Percentiles rank a stretch among this genome's conserved stretches.
Evolutionary conservation across 192 early-diverging fungal species (phyloP).

Genomic region (Thoreauomyces humboldtii): DNA sequence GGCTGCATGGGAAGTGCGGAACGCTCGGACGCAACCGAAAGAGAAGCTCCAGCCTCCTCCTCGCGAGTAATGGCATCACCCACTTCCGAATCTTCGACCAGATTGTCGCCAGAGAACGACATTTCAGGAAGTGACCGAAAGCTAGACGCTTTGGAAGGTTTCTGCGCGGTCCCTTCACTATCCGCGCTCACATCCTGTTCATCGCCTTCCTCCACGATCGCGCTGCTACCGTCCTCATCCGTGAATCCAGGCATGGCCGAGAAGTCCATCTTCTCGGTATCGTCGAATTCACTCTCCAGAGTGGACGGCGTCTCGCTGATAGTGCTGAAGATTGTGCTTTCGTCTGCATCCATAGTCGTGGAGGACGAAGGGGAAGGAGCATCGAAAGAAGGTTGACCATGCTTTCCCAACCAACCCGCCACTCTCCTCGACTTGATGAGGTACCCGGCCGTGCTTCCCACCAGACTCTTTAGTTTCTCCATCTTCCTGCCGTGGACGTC

Average conservation of each 20-base stretch:
- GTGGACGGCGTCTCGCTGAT: not conserved
- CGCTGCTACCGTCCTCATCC: no score
- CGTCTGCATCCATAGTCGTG: not conserved
- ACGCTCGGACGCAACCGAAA: no score
- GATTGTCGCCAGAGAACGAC: not conserved
- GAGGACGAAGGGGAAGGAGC: not conserved
- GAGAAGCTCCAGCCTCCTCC: no score
- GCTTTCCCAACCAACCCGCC: slow-evolving; percentile 26
- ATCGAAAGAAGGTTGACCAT: not conserved
- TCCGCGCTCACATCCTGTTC: no score
- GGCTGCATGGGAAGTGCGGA: no score
- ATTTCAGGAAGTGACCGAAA: not conserved
- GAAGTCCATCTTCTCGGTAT: no score
- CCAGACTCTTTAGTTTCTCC: slow-evolving; percentile 27
- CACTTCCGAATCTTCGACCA: not conserved
- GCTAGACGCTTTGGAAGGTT: no score
- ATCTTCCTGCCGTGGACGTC: slow-evolving; percentile 9
- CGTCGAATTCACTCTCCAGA: not conserved
- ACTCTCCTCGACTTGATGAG: slow-evolving; percentile 27
- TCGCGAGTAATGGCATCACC: no score
- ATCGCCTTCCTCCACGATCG: no score
- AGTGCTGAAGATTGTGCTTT: not conserved
- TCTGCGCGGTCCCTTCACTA: no score
- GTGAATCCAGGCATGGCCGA: no score
- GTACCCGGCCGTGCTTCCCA: slow-evolving; percentile 24